Conservation (phyloP, 805 yeast species). For the Priceomyces haplophilus region DNA sequence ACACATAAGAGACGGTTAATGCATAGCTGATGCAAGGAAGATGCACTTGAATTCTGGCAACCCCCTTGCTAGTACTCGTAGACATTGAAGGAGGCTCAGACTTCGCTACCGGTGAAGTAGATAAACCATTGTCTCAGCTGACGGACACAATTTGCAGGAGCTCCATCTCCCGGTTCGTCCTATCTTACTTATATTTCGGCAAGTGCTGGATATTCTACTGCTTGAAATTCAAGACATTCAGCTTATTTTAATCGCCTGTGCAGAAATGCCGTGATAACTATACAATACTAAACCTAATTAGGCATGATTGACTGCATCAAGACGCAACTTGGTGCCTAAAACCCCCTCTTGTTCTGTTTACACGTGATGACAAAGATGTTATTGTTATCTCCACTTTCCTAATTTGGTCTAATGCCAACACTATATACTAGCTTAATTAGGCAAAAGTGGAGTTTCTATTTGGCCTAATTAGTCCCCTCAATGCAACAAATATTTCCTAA, state of each 20-base stretch:
- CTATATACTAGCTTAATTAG: slow-evolving; percentile 5
- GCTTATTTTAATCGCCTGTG: background rate
- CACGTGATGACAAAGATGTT: slow-evolving; percentile 2
- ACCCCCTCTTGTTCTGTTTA: background rate
- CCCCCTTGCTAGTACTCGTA: background rate
- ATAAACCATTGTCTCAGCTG: background rate
- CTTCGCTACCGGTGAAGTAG: background rate
- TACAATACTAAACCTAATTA: background rate
- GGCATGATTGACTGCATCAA: slow-evolving; percentile 1
- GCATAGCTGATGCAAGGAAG: background rate
- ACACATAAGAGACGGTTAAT: background rate
- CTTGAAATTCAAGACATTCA: too few species aligned
- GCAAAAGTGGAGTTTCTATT: slow-evolving; percentile 8
- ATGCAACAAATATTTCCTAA: slow-evolving; percentile 9
- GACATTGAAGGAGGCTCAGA: too few species aligned
- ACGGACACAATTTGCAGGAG: background rate
- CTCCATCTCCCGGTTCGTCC: background rate
- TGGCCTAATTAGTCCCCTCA: slow-evolving; percentile 5
- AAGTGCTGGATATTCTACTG: too few species aligned
- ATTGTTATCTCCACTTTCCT: slow-evolving; percentile 4
- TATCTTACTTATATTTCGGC: background rate
- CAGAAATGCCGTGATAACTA: background rate
- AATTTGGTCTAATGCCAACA: slow-evolving; percentile 1
- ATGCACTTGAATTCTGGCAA: background rate
- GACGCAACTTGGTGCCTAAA: background rate